phyloP scores from a whole-genome alignment of 331 rosid species.

The Cydonia oblonga region DNA sequence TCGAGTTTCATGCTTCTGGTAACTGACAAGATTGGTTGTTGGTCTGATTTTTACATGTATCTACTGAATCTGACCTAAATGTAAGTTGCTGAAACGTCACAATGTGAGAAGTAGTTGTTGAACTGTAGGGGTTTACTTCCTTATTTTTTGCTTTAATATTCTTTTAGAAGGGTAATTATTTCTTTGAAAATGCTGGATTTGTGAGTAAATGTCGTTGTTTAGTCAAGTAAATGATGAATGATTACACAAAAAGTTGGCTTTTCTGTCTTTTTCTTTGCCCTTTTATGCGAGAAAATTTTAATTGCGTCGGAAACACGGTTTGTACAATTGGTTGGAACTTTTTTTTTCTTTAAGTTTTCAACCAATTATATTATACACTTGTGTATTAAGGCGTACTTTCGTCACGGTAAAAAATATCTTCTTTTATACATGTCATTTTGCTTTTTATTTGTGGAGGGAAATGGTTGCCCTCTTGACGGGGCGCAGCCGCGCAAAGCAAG shows the following conservation, averaged over 20 bases:
- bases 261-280: background rate
- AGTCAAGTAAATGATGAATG: background rate
- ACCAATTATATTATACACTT: too few species aligned
- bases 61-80: background rate
- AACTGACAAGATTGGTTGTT: conserved; percentile 3
- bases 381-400: rapidly evolving
- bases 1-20: background rate
- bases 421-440: background rate
- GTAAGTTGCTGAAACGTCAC: background rate
- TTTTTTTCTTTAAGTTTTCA: too few species aligned
- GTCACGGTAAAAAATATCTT: rapidly evolving
- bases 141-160: background rate
- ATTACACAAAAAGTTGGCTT: background rate
- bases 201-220: background rate
- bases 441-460: background rate
- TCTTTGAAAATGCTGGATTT: background rate
- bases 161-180: background rate
- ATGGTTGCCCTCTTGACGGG: background rate
- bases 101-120: conserved; percentile 3
- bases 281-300: too few species aligned
- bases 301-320: too few species aligned
- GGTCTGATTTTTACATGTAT: background rate
- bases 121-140: background rate
- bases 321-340: too few species aligned
- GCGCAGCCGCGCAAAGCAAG: background rate